Evolutionary conservation across 1,284 basidiomycete species (phyloP), one percentile per base, ranked within the genome.

Genomic region (Ganoderma sinense): DNA sequence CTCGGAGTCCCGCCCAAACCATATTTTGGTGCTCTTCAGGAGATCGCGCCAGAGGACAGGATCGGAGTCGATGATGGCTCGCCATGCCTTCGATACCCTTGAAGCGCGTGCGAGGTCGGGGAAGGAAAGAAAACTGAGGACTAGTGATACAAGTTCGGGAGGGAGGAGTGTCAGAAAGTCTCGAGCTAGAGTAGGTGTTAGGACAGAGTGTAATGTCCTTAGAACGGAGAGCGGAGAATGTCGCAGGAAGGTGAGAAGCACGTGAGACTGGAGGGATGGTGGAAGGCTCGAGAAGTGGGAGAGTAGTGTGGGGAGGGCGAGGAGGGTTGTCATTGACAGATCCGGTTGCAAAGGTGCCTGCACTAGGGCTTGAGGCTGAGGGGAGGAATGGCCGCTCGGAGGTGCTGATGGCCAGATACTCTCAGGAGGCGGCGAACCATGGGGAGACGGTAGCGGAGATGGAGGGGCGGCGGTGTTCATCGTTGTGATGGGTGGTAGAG

Each of bases 91-190:
- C 64, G 92, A 94, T 31, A 97, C 95, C 36, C 92, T 86, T 14
- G 93, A 92, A 20, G 94, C 93, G 45, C 93, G 91, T 51, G 92
- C 89, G 58, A 97, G 88, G 23, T 93, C 89, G 7, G 89, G 85
- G 74, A 91, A 93, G 3, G 93, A 89, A 29, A 97, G 88, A 78
- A 87, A 94, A 74, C 90, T 91, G 69, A 97, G 86, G 69, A 97
- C 86, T 69, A 93, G 90, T 0, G 93, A 93, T 62, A 94, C 91
- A 60, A 97, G 89, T 75, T 97, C 95, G 26, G 94, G 91, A 10
- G 95, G 95, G 7, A 97, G 86, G 56, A 95, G 87, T 2, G 91
- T 93, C 73, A 97, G 85, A 79, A 96, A 97, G 80, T 97, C 95
- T 75, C 95, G 91, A 26, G 94, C 93, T 33, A 97, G 84, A 8